These are phyloP conservation scores for Phytophthora litchii DNA, from an alignment of 352 stramenopile species.

Conservation along the genomic window DNA sequence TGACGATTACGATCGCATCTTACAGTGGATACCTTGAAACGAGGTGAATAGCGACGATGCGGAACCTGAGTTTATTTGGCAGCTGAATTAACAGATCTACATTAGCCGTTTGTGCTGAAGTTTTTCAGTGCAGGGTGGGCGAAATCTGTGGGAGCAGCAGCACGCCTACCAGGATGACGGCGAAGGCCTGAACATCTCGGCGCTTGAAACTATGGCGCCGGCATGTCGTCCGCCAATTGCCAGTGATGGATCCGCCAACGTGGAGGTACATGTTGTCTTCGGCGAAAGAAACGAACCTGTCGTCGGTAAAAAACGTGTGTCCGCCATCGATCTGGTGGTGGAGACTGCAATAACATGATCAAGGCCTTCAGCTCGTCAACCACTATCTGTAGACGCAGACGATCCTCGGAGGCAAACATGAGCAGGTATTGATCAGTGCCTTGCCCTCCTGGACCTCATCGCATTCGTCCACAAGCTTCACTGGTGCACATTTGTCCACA, in stretches of 20 bases:
- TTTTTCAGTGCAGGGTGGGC: too few relatives aligned
- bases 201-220: not conserved
- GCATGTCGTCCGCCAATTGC: conserved; percentile 12
- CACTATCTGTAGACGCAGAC: conserved; percentile 9
- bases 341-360: conserved; percentile 2
- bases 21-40: too few relatives aligned
- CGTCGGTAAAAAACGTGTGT: conserved; percentile 19
- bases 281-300: conserved; percentile 14
- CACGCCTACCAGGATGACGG: too few relatives aligned
- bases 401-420: conserved; percentile 6
- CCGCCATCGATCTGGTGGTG: conserved; percentile 21
- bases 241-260: conserved; percentile 2
- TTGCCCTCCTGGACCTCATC: too few relatives aligned
- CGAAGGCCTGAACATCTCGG: too few relatives aligned
- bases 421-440: too few relatives aligned
- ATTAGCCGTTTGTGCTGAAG: too few relatives aligned
- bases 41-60: too few relatives aligned
- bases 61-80: too few relatives aligned
- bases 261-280: conserved; percentile 19
- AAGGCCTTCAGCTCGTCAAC: not conserved
- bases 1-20: too few relatives aligned
- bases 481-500: conserved; percentile 5
- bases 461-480: not conserved
- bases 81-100: too few relatives aligned
- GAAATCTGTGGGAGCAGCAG: too few relatives aligned